Evolutionary conservation across 2,329 filamentous ascomycete species (phyloP), one percentile per base, ranked within the genome.

Genomic region (Mariannaea sp.): DNA sequence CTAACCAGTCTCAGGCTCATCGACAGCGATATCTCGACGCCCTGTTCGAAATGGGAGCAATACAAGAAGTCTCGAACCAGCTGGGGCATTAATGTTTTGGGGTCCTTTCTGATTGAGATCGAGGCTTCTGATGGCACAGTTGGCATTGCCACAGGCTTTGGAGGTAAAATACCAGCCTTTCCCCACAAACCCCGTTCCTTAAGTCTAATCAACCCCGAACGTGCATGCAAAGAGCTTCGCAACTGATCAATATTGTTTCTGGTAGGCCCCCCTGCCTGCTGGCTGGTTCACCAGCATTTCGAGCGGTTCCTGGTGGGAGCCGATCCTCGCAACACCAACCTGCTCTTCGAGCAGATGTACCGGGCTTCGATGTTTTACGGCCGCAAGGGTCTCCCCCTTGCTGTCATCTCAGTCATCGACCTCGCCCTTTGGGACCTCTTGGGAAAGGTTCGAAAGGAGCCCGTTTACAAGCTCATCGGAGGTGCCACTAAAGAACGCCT

Each of bases 271-370:
- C 92, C 92, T 27, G 92, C 89, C 30, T 96, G 92, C 76, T 97
- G 92, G 92, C 83, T 97, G 45, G 88, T 94, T 35, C 88, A 93
- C 68, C 88, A 95, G 73, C 92, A 97, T 75, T 96, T 97, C 71
- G 88, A 94, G 73, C 84, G 92, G 58, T 97, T 97, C 80, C 77
- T 97, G 56, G 81, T 96, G 63, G 92, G 91, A 35, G 87, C 90
- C 65, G 92, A 97, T 71, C 92, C 92, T 9, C 83, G 92, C 64
- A 91, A 97, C 69, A 95, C 90, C 47, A 96, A 96, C 74, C 83
- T 92, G 58, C 79, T 97, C 24, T 97, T 95, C 70, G 92, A 97
- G 77, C 91, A 95, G 72, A 96, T 97, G 92, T 97, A 96, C 78
- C 86, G 92, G 55, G 89, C 83, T 2, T 95, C 91, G 62, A 95